These are phyloP conservation scores for Santalum album DNA, from an alignment of 164 flowering plant genomes.

Conservation along the genomic window DNA sequence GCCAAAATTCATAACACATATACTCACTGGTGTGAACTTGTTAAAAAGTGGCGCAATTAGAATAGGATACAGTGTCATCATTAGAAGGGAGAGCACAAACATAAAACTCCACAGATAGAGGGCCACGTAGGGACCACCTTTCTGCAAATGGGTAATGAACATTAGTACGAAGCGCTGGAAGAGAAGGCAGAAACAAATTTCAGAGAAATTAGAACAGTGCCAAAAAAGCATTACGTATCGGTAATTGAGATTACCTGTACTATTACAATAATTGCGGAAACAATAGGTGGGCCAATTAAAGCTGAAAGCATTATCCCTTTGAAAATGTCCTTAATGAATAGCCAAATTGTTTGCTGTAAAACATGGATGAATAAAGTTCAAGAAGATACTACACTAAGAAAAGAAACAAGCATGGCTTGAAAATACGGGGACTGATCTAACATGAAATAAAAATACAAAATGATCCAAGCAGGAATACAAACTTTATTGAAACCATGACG, in stretches of 20 bases:
- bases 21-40: conserved; percentile 93
- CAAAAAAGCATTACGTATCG: too few species aligned
- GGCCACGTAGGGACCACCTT: conserved; percentile 96
- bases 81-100: conserved; percentile 78
- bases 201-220: too few species aligned
- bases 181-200: too few species aligned
- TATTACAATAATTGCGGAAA: conserved; percentile 80
- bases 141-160: conserved; percentile 42
- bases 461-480: conserved; percentile 10
- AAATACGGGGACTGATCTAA: too few species aligned
- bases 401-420: too few species aligned
- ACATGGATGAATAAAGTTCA: conserved; percentile 1
- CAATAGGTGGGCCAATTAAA: conserved; percentile 82
- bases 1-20: neutral
- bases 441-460: too few species aligned
- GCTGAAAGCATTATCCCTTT: conserved; percentile 62
- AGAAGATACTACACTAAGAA: neutral
- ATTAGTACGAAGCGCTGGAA: neutral
- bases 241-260: conserved; percentile 66
- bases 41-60: conserved; percentile 97
- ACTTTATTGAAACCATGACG: conserved; percentile 99
- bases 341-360: conserved; percentile 88
- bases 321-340: conserved; percentile 81
- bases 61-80: conserved; percentile 92
- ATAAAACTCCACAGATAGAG: conserved; percentile 94